phyloP scores from a whole-genome alignment of 176 grass and related monocot genomes.

The Oryza longistaminata region DNA sequence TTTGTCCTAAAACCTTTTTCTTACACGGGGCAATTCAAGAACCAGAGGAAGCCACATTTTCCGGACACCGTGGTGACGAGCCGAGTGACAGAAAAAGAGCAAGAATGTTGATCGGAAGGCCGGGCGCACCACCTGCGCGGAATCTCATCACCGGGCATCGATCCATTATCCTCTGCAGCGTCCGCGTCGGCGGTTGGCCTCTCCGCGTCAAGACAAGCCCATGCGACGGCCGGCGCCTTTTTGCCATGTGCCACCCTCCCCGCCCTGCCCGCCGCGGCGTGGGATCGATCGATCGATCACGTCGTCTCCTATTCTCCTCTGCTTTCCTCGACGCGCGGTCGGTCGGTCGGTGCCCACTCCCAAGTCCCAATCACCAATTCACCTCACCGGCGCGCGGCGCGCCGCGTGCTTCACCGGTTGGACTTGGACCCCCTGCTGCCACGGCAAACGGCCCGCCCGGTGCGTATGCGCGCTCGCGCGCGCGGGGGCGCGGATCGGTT shows the following conservation, averaged over 20 bases:
- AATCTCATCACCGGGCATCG: neutral
- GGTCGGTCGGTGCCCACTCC: neutral
- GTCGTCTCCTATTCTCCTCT: neutral
- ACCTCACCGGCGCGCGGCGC: neutral
- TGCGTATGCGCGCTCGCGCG: neutral
- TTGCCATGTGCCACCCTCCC: constrained; percentile 22
- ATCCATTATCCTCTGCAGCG: neutral
- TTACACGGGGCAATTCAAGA: neutral
- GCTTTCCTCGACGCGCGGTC: neutral
- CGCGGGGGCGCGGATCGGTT: neutral
- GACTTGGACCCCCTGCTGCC: neutral
- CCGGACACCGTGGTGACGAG: neutral
- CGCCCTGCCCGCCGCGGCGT: neutral
- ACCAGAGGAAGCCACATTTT: too few relatives aligned
- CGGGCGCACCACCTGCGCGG: too few relatives aligned
- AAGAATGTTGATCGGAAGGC: neutral
- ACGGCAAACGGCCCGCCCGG: neutral
- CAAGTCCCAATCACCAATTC: neutral
- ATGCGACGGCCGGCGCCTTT: constrained; percentile 35
- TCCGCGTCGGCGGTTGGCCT: constrained; percentile 34
- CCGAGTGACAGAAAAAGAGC: neutral
- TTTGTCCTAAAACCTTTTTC: neutral
- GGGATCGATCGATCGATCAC: neutral
- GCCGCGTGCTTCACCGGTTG: neutral
- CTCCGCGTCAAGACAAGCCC: constrained; percentile 39